Conservation (phyloP, 306 rosid genomes). For the Oemleria cerasiformis region DNA sequence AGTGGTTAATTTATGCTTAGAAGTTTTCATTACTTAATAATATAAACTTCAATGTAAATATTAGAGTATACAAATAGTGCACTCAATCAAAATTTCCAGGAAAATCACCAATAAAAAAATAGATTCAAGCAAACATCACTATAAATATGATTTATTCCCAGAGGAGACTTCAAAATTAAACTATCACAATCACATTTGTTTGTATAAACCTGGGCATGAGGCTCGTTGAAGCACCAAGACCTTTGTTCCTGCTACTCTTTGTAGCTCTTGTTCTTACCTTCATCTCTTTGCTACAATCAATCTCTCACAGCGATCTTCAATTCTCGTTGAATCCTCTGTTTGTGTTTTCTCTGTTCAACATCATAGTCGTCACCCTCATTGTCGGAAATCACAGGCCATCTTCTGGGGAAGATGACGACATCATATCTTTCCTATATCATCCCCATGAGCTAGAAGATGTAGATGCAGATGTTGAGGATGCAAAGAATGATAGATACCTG, state of each 20-base stretch:
- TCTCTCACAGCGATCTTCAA: not conserved
- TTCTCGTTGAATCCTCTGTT: conserved; percentile 25
- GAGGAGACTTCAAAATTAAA: not conserved
- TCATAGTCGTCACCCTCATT: conserved; percentile 27
- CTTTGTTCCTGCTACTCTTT: conserved; percentile 11
- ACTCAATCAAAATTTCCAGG: conserved; percentile 21
- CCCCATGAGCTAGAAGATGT: conserved; percentile 10
- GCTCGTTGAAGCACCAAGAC: conserved; percentile 18
- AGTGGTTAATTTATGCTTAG: not conserved
- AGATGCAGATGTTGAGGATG: not conserved
- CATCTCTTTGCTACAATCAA: conserved; percentile 11
- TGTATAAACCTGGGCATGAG: conserved; percentile 14
- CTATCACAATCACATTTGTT: not conserved
- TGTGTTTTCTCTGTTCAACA: conserved; percentile 33
- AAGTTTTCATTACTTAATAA: not conserved
- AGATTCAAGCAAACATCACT: not conserved
- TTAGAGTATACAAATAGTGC: conserved; percentile 2
- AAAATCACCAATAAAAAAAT: conserved; percentile 12
- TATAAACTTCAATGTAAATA: conserved; percentile 2
- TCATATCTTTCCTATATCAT: not conserved
- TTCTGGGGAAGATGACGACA: conserved; percentile 11
- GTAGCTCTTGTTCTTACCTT: conserved; percentile 4
- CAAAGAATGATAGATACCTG: not conserved
- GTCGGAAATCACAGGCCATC: conserved; percentile 19
- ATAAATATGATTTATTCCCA: not conserved